phyloP scores from a whole-genome alignment of 2,329 filamentous ascomycete genomes.

The Pseudocercospora ulei region DNA sequence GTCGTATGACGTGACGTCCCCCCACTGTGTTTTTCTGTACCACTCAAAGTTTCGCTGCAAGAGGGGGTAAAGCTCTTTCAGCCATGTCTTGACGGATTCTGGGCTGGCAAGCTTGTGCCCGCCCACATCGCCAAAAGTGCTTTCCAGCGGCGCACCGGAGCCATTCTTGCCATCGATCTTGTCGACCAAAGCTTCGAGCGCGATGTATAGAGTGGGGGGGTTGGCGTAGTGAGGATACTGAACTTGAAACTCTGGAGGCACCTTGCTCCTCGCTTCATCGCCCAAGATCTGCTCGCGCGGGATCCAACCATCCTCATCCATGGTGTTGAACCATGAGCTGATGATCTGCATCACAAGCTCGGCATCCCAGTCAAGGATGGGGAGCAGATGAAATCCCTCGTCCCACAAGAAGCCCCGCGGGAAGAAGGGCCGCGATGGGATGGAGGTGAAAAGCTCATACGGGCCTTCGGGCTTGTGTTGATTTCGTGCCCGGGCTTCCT shows the following conservation, averaged over 20 bases:
- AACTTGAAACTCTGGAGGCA: constrained; percentile 81
- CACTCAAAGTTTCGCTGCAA: constrained; percentile 84
- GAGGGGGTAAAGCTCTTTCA: constrained; percentile 71
- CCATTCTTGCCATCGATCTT: constrained; percentile 51
- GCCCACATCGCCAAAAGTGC: constrained; percentile 32
- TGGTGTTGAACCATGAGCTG: constrained; percentile 89
- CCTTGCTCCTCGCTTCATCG: constrained; percentile 83
- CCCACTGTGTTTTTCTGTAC: constrained; percentile 86
- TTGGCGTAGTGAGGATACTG: constrained; percentile 98
- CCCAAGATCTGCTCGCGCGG: constrained; percentile 92
- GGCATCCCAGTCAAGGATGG: constrained; percentile 86
- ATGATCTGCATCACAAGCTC: constrained; percentile 80
- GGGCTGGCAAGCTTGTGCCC: constrained; percentile 54
- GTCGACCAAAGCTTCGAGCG: constrained; percentile 73
- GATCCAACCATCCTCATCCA: constrained; percentile 97
- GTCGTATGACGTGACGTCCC: constrained; percentile 85
- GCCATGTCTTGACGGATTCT: constrained; percentile 58
- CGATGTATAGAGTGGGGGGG: constrained; percentile 85
- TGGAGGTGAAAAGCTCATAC: constrained; percentile 78
- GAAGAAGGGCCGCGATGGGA: constrained; percentile 92
- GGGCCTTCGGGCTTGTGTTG: constrained; percentile 66
- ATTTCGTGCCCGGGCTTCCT: constrained; percentile 61
- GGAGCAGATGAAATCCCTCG: constrained; percentile 88
- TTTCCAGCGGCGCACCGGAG: constrained; percentile 24
- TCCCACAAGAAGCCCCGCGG: constrained; percentile 96